Base-by-base conservation (phyloP, 805 yeast species). In the Candida andamanensis region DNA sequence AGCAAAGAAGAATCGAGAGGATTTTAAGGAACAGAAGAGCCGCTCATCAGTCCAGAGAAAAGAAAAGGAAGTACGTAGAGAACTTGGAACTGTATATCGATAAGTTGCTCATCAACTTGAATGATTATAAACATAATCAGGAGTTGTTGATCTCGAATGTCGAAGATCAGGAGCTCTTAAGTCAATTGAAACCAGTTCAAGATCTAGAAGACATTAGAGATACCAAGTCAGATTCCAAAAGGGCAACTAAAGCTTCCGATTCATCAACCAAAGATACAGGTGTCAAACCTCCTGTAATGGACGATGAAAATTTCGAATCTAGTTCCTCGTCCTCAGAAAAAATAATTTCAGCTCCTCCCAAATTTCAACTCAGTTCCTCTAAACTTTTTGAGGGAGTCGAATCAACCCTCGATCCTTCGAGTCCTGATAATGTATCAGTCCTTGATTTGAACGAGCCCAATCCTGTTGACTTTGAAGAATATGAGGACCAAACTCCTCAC, bases 41-140 rank as follows among this genome's bases (percentile, higher is more conserved):
- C 11, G 98, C 98, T 29, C 97, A 90, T 56, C 95, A 95, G 32
- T 85, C 95, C 17, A 76, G 98, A 45, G 98, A 92, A 54, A 89
- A 90, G 75, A 90, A 90, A 74, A 76, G 97, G 54, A 76, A 79
- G 52, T 95, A 90, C 54, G 81, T 92, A 36, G 95, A 87, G 58
- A 78, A 75, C 41, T 69, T 92, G 45, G 97, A 90, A 58, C 56
- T 65, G 23, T 75, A 74, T 43, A 78, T 72, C 23, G 45, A 54
- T 25, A 51, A 57, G 20, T 57, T 75, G 44, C 76, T 69, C 40
- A 41, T 44, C 24, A 62, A 61, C 47, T 38, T 56, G 37, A 37
- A 41, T 11, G 32, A 32, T 17, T 47, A 55, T 39, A 45, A 50
- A 25, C 24, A 36, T 10, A 62, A 63, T 39, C 40, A 38, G 24